Evolutionary conservation across 2,329 filamentous ascomycete species (phyloP).

Genomic region (Aspergillus piperis): DNA sequence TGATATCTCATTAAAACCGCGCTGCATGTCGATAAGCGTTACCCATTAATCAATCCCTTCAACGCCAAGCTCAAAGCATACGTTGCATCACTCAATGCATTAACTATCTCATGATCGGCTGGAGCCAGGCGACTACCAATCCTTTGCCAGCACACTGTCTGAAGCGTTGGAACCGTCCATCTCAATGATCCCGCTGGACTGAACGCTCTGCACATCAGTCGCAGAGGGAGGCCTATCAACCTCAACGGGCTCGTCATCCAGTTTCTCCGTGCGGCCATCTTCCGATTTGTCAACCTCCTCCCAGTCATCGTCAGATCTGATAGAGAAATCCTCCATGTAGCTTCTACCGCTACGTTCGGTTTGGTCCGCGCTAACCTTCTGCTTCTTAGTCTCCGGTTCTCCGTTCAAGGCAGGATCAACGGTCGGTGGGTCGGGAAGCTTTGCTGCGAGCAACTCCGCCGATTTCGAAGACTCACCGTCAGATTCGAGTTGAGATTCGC

Average conservation of each 20-base stretch:
- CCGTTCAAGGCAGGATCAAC: conserved; percentile 47
- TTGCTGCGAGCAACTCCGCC: conserved; percentile 39
- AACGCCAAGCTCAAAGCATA: background rate
- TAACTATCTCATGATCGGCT: background rate
- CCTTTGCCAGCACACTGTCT: conserved; percentile 23
- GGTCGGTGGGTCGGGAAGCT: conserved; percentile 53
- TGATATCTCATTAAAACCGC: background rate
- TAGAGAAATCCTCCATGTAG: conserved; percentile 8
- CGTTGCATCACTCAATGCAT: background rate
- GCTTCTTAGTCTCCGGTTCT: conserved; percentile 51
- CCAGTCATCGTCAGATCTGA: conserved; percentile 37
- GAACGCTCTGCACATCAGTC: conserved; percentile 38
- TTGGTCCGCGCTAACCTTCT: conserved; percentile 38
- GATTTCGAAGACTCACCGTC: conserved; percentile 31
- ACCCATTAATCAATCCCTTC: background rate
- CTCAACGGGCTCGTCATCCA: conserved; percentile 38
- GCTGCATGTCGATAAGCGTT: background rate
- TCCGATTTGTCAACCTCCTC: conserved; percentile 39
- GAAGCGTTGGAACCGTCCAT: conserved; percentile 27
- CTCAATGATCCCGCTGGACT: conserved; percentile 35
- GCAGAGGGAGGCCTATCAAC: conserved; percentile 32
- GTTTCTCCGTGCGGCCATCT: conserved; percentile 25
- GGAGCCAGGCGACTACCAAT: conserved; percentile 14
- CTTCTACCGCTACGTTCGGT: conserved; percentile 4
- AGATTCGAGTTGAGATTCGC: conserved; percentile 16